Evolutionary conservation across 257 asterid genomes (phyloP).

Genomic region (Primulina tabacum): DNA sequence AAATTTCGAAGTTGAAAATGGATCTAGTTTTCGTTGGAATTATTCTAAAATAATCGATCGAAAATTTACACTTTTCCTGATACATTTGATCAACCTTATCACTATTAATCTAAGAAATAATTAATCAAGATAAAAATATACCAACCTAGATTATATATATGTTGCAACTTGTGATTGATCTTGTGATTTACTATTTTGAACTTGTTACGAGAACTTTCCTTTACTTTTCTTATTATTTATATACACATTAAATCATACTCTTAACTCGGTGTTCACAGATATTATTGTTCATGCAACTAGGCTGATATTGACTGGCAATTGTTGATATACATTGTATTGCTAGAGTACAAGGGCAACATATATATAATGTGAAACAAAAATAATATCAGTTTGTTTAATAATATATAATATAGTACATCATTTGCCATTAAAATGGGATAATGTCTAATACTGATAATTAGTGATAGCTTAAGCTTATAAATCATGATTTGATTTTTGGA

Average conservation of each 20-base stretch:
- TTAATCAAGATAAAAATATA: background rate
- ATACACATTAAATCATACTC: background rate
- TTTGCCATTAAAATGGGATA: too few species aligned
- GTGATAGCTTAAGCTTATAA: too few species aligned
- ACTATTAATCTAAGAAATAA: too few species aligned
- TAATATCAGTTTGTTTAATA: too few species aligned
- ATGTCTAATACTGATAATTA: background rate
- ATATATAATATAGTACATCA: background rate
- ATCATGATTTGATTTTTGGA: too few species aligned
- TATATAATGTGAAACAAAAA: background rate
- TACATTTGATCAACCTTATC: background rate
- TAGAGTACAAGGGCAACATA: background rate
- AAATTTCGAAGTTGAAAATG: too few species aligned
- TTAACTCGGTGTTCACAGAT: background rate
- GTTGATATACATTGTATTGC: background rate
- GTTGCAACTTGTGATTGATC: background rate
- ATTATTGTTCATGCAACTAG: background rate
- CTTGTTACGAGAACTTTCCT: background rate
- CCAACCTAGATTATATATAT: background rate
- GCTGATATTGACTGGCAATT: background rate
- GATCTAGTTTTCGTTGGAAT: too few species aligned
- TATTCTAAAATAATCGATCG: too few species aligned
- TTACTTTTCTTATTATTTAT: too few species aligned
- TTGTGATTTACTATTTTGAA: background rate
- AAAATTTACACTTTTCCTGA: background rate